phyloP scores from a whole-genome alignment of 139 green algal species.

The Edaphochlamys debaryana region DNA sequence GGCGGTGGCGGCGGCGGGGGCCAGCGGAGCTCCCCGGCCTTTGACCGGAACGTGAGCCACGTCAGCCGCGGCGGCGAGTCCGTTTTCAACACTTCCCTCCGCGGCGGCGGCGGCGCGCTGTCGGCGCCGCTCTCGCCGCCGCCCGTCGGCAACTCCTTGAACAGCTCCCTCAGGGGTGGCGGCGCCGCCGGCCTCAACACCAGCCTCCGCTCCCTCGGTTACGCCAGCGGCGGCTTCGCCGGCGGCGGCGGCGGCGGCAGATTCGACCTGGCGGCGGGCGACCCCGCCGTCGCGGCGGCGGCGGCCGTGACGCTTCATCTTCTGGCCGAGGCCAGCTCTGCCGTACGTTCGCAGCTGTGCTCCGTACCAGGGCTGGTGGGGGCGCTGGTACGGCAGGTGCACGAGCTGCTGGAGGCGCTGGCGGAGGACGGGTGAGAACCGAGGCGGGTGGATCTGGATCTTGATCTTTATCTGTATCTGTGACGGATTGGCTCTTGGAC shows the following conservation, averaged over 20 bases:
- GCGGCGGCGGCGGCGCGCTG: neutral
- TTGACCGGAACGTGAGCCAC: too few relatives aligned
- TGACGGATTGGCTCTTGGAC: too few relatives aligned
- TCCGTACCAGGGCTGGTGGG: conserved; percentile 1
- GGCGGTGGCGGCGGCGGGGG: too few relatives aligned
- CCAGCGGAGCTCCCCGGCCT: too few relatives aligned
- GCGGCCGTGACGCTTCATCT: conserved; percentile 26
- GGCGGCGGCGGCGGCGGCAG: neutral
- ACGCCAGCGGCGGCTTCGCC: neutral
- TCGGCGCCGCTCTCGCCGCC: neutral
- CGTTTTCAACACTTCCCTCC: conserved; percentile 20
- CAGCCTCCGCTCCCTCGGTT: neutral
- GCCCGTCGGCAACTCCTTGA: neutral
- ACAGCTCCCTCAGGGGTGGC: neutral
- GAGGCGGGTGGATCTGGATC: too few relatives aligned
- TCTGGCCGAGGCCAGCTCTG: neutral
- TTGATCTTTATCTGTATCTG: too few relatives aligned
- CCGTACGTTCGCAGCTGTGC: neutral
- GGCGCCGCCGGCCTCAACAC: neutral
- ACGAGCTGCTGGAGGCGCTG: conserved; percentile 21
- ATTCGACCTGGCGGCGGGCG: neutral
- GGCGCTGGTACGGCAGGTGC: conserved; percentile 23
- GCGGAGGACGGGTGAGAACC: conserved; percentile 7
- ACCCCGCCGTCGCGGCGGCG: conserved; percentile 8
- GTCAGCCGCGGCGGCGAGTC: too few relatives aligned